A percentile compares a stretch with the other conserved stretches of the same genome.
Conservation (phyloP, 2,329 filamentous ascomycete genomes). For the Ophiosphaerella narmari region DNA sequence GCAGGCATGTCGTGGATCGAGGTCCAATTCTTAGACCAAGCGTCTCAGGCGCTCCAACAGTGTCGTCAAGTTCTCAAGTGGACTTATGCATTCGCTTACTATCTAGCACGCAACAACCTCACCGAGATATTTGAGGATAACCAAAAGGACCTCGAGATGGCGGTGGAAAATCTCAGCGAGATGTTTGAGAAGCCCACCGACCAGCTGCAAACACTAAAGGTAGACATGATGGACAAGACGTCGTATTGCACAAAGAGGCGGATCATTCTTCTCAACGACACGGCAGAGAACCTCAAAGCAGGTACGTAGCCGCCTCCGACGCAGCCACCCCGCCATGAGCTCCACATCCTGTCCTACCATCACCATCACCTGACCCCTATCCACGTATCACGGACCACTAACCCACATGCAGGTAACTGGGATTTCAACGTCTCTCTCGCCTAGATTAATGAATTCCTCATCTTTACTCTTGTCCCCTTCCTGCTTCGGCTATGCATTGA, state of each 20-base stretch:
- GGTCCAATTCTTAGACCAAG: slow-evolving; percentile 93
- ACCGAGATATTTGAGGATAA: slow-evolving; percentile 99
- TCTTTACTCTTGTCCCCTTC: no score
- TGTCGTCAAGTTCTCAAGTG: slow-evolving; percentile 99
- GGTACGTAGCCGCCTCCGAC: slow-evolving; percentile 60
- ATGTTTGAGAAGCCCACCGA: slow-evolving; percentile 98
- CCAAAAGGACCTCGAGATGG: slow-evolving; percentile 96
- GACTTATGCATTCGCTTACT: slow-evolving; percentile 99
- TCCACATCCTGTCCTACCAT: no score
- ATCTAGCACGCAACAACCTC: slow-evolving; percentile 91
- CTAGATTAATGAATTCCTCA: slow-evolving; percentile 8
- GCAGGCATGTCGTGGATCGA: slow-evolving; percentile 91
- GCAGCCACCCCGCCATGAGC: neutral
- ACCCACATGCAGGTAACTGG: slow-evolving; percentile 31
- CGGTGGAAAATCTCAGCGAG: slow-evolving; percentile 93
- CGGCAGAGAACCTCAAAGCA: slow-evolving; percentile 86
- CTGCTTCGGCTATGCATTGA: no score
- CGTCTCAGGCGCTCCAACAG: slow-evolving; percentile 89
- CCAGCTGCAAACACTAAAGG: slow-evolving; percentile 83
- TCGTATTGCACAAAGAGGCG: slow-evolving; percentile 93
- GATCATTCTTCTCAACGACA: slow-evolving; percentile 87
- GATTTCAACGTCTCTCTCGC: slow-evolving; percentile 36
- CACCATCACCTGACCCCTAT: neutral
- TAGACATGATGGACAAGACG: slow-evolving; percentile 98
- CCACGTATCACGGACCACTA: slow-evolving; percentile 3